phyloP scores from a whole-genome alignment of 805 yeast species.

The Nakazawaea peltata region DNA sequence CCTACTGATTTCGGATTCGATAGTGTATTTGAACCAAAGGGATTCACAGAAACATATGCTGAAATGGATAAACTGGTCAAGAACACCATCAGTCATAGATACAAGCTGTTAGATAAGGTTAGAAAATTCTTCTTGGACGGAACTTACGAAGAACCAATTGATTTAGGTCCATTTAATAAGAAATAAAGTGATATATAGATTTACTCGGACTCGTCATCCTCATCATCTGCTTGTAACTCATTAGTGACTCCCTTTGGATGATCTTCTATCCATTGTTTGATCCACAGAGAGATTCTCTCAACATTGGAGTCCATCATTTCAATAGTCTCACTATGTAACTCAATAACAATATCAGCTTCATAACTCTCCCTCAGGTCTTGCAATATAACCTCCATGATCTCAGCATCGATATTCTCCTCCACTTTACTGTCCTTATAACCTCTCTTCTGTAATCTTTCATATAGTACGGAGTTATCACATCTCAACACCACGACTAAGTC shows the following conservation, averaged over 20 bases:
- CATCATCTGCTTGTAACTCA: slow-evolving; percentile 23
- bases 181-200: background rate
- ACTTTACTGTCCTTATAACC: slow-evolving; percentile 77
- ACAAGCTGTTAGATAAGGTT: slow-evolving; percentile 69
- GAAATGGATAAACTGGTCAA: slow-evolving; percentile 76
- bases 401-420: slow-evolving; percentile 90
- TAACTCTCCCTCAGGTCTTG: slow-evolving; percentile 85
- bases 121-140: slow-evolving; percentile 37
- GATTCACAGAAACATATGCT: slow-evolving; percentile 72
- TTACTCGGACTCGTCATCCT: background rate
- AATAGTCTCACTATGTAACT: slow-evolving; percentile 59
- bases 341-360: slow-evolving; percentile 74
- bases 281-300: slow-evolving; percentile 69
- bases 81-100: slow-evolving; percentile 83
- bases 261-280: slow-evolving; percentile 62
- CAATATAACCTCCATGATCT: slow-evolving; percentile 86
- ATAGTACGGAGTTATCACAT: slow-evolving; percentile 63
- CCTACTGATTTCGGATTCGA: slow-evolving; percentile 92
- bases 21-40: slow-evolving; percentile 78
- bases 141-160: too few species aligned
- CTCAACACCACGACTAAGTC: slow-evolving; percentile 88
- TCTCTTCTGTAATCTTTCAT: slow-evolving; percentile 69
- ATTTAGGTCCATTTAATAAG: background rate
- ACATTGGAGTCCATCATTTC: slow-evolving; percentile 82
- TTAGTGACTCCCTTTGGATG: slow-evolving; percentile 55